Evolutionary conservation across 140 eudicot species (phyloP).

Genomic region (Cichorium intybus): DNA sequence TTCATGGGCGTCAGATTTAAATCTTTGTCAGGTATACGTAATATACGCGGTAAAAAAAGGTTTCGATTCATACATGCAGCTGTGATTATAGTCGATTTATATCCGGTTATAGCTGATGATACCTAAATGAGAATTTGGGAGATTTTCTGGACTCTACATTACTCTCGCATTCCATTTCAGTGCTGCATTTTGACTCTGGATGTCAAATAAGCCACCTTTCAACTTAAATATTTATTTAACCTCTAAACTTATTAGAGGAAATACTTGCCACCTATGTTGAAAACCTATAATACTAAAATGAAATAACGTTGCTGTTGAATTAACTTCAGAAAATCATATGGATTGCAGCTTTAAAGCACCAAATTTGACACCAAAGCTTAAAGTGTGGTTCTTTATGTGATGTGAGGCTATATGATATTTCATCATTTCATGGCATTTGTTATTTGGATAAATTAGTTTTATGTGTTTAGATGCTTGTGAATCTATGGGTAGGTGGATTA

Average conservation of each 20-base stretch:
- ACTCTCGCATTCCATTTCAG: conserved; percentile 4
- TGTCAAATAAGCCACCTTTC: not conserved
- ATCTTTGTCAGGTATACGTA: conserved; percentile 77
- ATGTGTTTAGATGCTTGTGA: conserved; percentile 1
- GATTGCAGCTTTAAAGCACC: not conserved
- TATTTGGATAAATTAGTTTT: not conserved
- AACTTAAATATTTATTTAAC: conserved; percentile 1
- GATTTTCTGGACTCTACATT: conserved; percentile 17
- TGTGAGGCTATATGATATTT: no score
- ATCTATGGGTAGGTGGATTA: not conserved
- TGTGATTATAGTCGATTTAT: conserved; percentile 10
- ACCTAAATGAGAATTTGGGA: conserved; percentile 8
- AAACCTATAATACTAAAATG: conserved; percentile 6
- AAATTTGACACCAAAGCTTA: not conserved
- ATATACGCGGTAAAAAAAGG: conserved; percentile 8
- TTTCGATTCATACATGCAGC: conserved; percentile 13
- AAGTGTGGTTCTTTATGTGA: not conserved
- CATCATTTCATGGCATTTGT: not conserved
- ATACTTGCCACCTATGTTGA: not conserved
- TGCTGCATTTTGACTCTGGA: conserved; percentile 12
- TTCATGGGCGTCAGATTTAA: conserved; percentile 79
- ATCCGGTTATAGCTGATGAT: not conserved
- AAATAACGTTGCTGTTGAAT: conserved; percentile 17
- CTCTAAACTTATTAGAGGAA: not conserved
- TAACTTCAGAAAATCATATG: not conserved